Percentiles rank a stretch among this genome's conserved stretches.
Conservation (phyloP, 2,329 filamentous ascomycete genomes). For the Colletotrichum sp. region DNA sequence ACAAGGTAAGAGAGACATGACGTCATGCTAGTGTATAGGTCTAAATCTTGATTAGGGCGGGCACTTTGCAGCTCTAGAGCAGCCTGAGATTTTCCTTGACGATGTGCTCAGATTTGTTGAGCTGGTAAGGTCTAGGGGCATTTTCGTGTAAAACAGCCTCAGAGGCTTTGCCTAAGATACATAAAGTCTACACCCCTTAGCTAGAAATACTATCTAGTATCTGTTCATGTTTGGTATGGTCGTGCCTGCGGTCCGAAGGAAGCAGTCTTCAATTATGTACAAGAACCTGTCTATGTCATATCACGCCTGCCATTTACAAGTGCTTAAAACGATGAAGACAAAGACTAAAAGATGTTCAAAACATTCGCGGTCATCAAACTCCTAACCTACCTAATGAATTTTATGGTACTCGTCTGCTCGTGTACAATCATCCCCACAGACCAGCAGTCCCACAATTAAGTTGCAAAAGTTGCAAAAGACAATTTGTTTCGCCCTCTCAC, state of each 20-base stretch:
- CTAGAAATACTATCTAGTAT: not conserved
- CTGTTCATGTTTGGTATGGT: not conserved
- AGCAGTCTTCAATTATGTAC: not conserved
- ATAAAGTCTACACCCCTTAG: not conserved
- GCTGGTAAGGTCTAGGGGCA: not conserved
- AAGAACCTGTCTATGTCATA: not conserved
- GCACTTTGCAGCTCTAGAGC: not conserved
- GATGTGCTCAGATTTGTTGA: not conserved
- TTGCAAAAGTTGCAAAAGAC: not conserved
- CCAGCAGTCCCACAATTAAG: not conserved
- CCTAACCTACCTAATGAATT: not conserved
- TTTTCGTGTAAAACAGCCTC: not conserved
- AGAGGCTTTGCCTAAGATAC: not conserved
- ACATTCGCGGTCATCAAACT: not conserved
- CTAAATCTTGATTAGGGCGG: not conserved
- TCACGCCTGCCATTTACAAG: not conserved
- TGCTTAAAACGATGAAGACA: not conserved
- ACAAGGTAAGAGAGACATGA: not conserved
- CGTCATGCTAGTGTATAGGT: not conserved
- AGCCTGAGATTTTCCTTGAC: not conserved
- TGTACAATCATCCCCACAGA: not conserved
- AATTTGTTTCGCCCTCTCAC: not conserved
- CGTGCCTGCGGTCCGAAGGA: not conserved
- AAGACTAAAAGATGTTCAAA: not conserved
- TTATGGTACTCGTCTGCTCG: not conserved